These are phyloP conservation scores for Lasiosphaeria miniovina DNA, from an alignment of 495 filamentous ascomycete genomes.

Conservation along the genomic window DNA sequence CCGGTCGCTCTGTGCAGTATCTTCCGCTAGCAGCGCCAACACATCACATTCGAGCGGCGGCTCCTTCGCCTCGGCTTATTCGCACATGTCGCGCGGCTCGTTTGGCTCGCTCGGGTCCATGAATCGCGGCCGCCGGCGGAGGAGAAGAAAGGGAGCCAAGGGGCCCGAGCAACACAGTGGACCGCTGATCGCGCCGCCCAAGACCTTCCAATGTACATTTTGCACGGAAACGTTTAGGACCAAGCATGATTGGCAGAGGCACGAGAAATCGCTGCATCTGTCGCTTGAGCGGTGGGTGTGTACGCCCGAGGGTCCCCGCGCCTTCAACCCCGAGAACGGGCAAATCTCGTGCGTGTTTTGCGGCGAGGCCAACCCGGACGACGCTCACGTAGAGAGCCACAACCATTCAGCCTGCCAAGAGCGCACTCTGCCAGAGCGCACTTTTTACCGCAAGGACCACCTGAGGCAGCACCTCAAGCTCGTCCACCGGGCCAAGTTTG, in stretches of 20 bases:
- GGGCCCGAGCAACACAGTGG: conserved; percentile 15
- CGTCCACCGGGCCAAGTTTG: conserved; percentile 66
- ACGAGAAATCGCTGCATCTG: conserved; percentile 78
- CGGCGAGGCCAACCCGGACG: conserved; percentile 52
- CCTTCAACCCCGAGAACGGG: conserved; percentile 46
- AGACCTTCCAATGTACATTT: conserved; percentile 80
- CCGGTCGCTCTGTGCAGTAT: conserved; percentile 64
- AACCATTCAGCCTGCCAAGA: conserved; percentile 68
- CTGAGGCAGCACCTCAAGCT: conserved; percentile 77
- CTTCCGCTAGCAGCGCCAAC: conserved; percentile 69
- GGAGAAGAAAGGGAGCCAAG: conserved; percentile 52
- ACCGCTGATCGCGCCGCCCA: conserved; percentile 36
- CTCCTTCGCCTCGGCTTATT: conserved; percentile 72
- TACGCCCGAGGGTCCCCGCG: conserved; percentile 61
- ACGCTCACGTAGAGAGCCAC: conserved; percentile 65
- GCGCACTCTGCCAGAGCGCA: conserved; percentile 61
- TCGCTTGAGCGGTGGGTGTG: conserved; percentile 79
- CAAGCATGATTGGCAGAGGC: conserved; percentile 81
- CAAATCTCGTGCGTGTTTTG: conserved; percentile 66
- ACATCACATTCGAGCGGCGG: conserved; percentile 66
- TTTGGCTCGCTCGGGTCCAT: conserved; percentile 61
- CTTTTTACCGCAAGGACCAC: conserved; percentile 83
- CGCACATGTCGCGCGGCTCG: conserved; percentile 63
- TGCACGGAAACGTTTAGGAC: conserved; percentile 77
- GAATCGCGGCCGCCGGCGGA: conserved; percentile 64